A percentile compares a stretch with the other conserved stretches of the same genome.
phyloP scores from a whole-genome alignment of 345 rosid genomes.

The Populus euphratica region DNA sequence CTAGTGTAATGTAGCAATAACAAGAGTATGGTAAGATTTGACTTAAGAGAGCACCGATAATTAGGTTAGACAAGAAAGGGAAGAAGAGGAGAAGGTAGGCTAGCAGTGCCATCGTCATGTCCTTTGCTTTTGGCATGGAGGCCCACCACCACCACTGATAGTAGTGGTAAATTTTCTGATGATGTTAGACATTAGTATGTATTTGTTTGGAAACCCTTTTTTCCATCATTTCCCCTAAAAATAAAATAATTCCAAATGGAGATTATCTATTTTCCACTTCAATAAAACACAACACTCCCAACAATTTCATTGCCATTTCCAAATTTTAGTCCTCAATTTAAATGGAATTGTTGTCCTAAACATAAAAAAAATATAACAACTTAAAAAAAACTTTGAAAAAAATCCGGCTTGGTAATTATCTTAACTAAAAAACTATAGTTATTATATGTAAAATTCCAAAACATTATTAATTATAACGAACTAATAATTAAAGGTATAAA shows the following conservation, averaged over 20 bases:
- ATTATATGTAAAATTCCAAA: too few relatives aligned
- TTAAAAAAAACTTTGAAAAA: too few relatives aligned
- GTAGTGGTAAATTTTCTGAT: background rate
- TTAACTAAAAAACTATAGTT: too few relatives aligned
- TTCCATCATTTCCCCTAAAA: background rate
- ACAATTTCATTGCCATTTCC: too few relatives aligned
- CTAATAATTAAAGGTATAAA: too few relatives aligned
- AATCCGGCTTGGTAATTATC: too few relatives aligned
- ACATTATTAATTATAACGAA: too few relatives aligned
- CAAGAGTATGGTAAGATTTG: background rate
- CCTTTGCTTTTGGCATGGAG: constrained; percentile 19
- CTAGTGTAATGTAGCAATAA: too few relatives aligned
- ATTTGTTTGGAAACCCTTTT: background rate
- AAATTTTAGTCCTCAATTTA: too few relatives aligned
- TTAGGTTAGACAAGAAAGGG: constrained; percentile 15
- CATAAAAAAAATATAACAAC: too few relatives aligned
- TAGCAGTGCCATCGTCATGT: constrained; percentile 5
- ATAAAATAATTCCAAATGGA: background rate
- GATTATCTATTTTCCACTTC: background rate
- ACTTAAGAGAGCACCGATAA: constrained; percentile 49
- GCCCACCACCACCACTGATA: constrained; percentile 10
- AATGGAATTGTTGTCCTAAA: too few relatives aligned
- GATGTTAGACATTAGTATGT: background rate
- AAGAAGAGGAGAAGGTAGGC: background rate
- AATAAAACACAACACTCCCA: too few relatives aligned